A percentile compares a stretch with the other conserved stretches of the same genome.
Evolutionary conservation across 768 basidiomycete species (phyloP).

Genomic region (Mycena belliarum): DNA sequence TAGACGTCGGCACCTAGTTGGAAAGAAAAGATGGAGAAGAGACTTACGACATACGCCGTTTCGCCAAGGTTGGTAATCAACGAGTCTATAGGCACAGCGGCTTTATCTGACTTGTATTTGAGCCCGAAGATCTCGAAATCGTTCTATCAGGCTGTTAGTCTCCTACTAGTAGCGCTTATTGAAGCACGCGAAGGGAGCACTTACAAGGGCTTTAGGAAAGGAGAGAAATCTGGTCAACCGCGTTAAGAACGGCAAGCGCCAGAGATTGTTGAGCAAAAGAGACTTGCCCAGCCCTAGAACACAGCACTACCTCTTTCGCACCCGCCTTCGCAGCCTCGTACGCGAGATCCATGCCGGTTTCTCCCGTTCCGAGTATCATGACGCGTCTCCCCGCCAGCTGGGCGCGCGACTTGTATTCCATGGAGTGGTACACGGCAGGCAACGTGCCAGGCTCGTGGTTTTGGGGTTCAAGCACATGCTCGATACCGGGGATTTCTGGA

Average conservation of each 20-base stretch:
- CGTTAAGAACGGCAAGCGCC: not conserved
- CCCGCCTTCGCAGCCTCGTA: constrained; percentile 51
- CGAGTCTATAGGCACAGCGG: constrained; percentile 44
- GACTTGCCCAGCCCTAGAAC: constrained; percentile 48
- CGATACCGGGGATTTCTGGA: constrained; percentile 51
- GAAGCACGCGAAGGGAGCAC: constrained; percentile 4
- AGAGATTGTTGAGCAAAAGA: not conserved
- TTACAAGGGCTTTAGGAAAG: constrained; percentile 56
- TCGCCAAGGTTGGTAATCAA: constrained; percentile 62
- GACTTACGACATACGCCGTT: constrained; percentile 49
- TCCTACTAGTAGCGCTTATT: not conserved
- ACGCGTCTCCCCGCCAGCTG: constrained; percentile 49
- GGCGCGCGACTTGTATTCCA: constrained; percentile 47
- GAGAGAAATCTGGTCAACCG: constrained; percentile 45
- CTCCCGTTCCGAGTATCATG: constrained; percentile 60
- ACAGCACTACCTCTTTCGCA: constrained; percentile 53
- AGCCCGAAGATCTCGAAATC: constrained; percentile 57
- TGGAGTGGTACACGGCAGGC: constrained; percentile 47
- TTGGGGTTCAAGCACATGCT: constrained; percentile 32
- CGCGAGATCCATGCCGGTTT: constrained; percentile 64
- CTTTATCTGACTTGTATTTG: constrained; percentile 39
- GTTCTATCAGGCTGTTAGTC: constrained; percentile 34
- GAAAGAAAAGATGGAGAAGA: not conserved
- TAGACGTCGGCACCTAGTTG: not conserved
- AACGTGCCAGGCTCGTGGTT: constrained; percentile 20